phyloP scores from a whole-genome alignment of 257 asterid genomes.

The Solanum lycopersicoides region DNA sequence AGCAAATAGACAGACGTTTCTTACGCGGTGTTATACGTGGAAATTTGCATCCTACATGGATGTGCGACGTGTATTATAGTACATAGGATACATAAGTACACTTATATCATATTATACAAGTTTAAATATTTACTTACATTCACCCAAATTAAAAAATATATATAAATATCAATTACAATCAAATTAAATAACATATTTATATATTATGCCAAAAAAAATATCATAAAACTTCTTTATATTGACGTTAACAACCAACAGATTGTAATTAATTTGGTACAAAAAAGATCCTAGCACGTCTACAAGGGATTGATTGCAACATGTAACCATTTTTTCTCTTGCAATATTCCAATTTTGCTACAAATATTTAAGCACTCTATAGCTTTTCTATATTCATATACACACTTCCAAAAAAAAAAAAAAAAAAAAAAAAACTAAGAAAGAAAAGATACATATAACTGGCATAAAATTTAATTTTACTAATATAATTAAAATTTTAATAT shows the following conservation, averaged over 20 bases:
- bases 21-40: too few species aligned
- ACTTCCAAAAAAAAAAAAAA: background rate
- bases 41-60: too few species aligned
- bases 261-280: background rate
- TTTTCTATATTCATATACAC: background rate
- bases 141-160: too few species aligned
- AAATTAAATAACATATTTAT: background rate
- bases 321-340: background rate
- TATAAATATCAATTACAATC: too few species aligned
- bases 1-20: too few species aligned
- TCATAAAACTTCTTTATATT: background rate
- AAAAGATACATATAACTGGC: background rate
- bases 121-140: too few species aligned
- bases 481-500: background rate
- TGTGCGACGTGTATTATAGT: too few species aligned
- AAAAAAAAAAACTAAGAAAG: background rate
- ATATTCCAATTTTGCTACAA: background rate
- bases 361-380: background rate
- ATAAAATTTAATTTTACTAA: background rate
- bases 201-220: too few species aligned
- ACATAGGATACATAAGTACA: accelerated
- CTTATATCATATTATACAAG: background rate
- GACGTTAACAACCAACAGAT: background rate
- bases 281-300: background rate
- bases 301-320: background rate